A percentile compares a stretch with the other conserved stretches of the same genome.
Evolutionary conservation across 352 stramenopile species (phyloP).

Genomic region (Phytophthora cactorum): DNA sequence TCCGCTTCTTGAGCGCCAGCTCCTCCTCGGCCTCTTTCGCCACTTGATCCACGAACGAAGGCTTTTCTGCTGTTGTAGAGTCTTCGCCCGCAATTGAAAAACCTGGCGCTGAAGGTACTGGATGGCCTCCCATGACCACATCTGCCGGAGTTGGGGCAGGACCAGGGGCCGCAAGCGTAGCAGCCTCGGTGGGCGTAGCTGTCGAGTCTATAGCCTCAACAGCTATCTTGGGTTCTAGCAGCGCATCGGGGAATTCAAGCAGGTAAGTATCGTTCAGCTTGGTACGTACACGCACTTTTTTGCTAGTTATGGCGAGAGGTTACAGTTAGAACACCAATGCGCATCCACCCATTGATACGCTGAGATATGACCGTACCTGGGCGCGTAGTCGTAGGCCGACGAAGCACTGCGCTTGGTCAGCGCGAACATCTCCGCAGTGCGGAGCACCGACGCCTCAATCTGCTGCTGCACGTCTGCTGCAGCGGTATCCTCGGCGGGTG

Average conservation of each 20-base stretch:
- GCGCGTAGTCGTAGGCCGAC: slow-evolving; percentile 57
- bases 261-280: slow-evolving; percentile 68
- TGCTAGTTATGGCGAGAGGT: slow-evolving; percentile 38
- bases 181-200: slow-evolving; percentile 10
- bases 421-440: slow-evolving; percentile 73
- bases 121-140: slow-evolving; percentile 24
- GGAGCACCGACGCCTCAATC: slow-evolving; percentile 71
- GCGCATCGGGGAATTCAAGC: slow-evolving; percentile 57
- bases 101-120: slow-evolving; percentile 22
- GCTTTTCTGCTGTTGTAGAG: slow-evolving; percentile 21
- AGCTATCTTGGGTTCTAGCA: slow-evolving; percentile 47
- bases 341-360: slow-evolving; percentile 1
- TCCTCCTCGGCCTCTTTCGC: slow-evolving; percentile 60
- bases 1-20: slow-evolving; percentile 51
- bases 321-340: slow-evolving; percentile 1
- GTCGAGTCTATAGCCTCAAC: slow-evolving; percentile 5
- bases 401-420: slow-evolving; percentile 63
- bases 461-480: slow-evolving; percentile 35
- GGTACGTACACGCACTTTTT: slow-evolving; percentile 73
- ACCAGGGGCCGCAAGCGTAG: neutral
- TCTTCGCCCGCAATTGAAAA: slow-evolving; percentile 25
- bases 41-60: slow-evolving; percentile 60
- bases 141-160: slow-evolving; percentile 7
- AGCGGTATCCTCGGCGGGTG: slow-evolving; percentile 1
- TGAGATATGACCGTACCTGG: slow-evolving; percentile 41